Conservation (phyloP, 2,329 filamentous ascomycete species). For the Colletotrichum sp. region DNA sequence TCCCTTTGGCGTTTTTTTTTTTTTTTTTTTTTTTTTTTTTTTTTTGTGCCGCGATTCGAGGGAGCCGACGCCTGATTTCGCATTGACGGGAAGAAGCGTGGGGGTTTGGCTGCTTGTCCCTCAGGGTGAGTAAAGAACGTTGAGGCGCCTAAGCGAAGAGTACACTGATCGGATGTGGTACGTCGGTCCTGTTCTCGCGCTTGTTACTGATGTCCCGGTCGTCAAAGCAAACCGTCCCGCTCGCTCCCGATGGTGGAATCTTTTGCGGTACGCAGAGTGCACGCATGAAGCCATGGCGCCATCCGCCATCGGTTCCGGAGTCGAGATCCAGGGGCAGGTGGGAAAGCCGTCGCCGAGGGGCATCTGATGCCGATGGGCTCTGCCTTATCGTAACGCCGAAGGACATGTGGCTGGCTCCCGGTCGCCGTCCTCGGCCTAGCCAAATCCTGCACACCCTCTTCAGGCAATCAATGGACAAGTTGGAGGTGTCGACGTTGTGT, state of each 20-base stretch:
- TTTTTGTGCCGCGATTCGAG: neutral
- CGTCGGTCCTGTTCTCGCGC: neutral
- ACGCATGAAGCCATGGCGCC: neutral
- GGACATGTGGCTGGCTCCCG: neutral
- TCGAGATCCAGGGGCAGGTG: neutral
- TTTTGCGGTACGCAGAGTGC: neutral
- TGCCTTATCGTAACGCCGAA: conserved; percentile 11
- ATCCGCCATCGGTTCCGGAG: neutral
- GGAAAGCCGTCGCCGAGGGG: neutral
- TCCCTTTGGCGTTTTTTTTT: neutral
- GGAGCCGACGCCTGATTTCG: neutral
- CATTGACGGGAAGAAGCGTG: neutral
- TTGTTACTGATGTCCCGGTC: neutral
- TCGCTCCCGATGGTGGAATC: neutral
- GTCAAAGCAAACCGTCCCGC: neutral
- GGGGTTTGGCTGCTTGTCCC: neutral
- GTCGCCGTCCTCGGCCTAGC: neutral
- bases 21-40: no score
- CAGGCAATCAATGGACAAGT: neutral
- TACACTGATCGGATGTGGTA: neutral
- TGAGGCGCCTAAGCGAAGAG: neutral
- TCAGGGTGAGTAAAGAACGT: neutral
- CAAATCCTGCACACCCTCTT: conserved; percentile 7
- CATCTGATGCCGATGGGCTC: neutral
- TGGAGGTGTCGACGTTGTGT: conserved; percentile 2